A percentile compares a stretch with the other conserved stretches of the same genome.
Evolutionary conservation across 225 moss, liverwort and hornwort genomes (phyloP).

Genomic region (Lunularia cruciata): DNA sequence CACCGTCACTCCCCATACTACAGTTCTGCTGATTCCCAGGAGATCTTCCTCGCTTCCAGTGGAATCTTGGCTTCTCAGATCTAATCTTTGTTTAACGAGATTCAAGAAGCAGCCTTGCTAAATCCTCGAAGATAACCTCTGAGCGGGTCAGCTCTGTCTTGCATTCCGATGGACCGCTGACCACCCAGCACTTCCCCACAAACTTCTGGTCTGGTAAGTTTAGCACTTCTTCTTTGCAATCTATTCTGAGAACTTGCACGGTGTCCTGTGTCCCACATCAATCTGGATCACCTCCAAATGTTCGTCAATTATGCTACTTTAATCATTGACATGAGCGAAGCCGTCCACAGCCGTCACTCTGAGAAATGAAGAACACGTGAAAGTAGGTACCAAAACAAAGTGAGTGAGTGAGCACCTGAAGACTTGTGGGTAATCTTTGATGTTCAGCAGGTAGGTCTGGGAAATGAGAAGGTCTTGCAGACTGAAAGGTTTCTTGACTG

Average conservation of each 20-base stretch:
- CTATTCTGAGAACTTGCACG: background rate
- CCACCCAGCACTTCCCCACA: background rate
- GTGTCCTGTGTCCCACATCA: background rate
- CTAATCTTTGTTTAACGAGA: background rate
- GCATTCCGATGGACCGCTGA: background rate
- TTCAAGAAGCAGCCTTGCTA: background rate
- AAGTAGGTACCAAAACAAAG: too few relatives aligned
- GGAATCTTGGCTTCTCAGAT: background rate
- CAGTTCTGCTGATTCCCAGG: background rate
- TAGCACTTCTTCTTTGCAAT: background rate
- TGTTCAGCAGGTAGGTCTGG: background rate
- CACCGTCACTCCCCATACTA: background rate
- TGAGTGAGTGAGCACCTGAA: too few relatives aligned
- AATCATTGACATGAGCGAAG: conserved; percentile 15
- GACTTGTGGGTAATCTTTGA: background rate
- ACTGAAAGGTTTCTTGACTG: background rate
- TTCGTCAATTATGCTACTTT: background rate
- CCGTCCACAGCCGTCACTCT: conserved; percentile 15
- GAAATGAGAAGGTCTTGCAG: background rate
- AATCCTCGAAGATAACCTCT: background rate
- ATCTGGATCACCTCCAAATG: background rate
- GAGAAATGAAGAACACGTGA: conserved; percentile 3
- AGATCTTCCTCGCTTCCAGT: background rate
- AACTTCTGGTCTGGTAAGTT: background rate
- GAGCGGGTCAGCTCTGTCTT: background rate